Evolutionary conservation across 140 eudicot species (phyloP).

Genomic region (Cichorium intybus): DNA sequence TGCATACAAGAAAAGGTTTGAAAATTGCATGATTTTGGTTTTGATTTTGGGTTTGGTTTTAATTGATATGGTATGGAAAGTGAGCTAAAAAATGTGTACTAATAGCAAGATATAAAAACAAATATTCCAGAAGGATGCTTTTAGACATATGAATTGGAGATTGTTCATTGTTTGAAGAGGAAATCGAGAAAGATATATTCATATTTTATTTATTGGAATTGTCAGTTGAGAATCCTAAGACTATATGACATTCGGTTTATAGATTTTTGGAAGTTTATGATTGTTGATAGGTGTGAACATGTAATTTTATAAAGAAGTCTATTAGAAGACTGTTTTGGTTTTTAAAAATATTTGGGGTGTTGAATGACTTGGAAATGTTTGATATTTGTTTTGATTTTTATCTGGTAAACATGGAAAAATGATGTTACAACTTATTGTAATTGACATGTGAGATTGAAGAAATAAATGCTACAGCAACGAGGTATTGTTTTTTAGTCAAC

Average conservation of each 20-base stretch:
- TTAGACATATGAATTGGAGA: slow-evolving; percentile 26
- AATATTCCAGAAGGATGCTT: slow-evolving; percentile 37
- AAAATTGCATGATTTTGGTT: slow-evolving; percentile 20
- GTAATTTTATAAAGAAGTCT: too few species aligned
- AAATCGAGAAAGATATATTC: slow-evolving; percentile 31
- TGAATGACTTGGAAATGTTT: too few species aligned
- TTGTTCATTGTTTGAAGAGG: slow-evolving; percentile 35
- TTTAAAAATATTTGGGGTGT: not conserved
- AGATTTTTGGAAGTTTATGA: not conserved
- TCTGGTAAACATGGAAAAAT: too few species aligned
- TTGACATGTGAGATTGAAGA: not conserved
- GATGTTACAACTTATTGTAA: not conserved
- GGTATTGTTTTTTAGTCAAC: too few species aligned
- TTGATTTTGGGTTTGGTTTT: slow-evolving; percentile 13
- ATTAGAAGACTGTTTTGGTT: not conserved
- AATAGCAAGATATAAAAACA: slow-evolving; percentile 24
- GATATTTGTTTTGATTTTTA: too few species aligned
- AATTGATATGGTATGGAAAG: slow-evolving; percentile 1
- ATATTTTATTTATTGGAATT: slow-evolving; percentile 3
- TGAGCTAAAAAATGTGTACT: slow-evolving; percentile 16
- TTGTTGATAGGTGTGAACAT: not conserved
- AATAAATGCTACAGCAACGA: too few species aligned
- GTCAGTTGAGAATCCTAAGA: slow-evolving; percentile 31
- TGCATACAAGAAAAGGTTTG: slow-evolving; percentile 8
- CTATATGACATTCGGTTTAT: not conserved